Evolutionary conservation across 1,139 yeast genomes (phyloP), one percentile per base, ranked within the genome.

Genomic region (Taphrina populina): DNA sequence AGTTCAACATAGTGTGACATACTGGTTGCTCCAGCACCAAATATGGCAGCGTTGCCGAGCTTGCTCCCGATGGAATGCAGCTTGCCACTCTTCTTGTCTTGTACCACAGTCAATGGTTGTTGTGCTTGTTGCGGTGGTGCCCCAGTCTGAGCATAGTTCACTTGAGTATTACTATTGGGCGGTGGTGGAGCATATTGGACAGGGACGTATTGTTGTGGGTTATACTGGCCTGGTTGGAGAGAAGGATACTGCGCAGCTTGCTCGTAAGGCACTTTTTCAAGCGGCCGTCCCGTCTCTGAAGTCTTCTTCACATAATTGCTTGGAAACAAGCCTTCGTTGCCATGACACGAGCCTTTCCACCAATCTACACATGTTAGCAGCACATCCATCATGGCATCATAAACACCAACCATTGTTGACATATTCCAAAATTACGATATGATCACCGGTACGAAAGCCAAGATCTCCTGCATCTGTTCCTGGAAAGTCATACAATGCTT

Each of bases 21-120:
- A 43, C 47, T 29, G 4, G 96, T 84, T 37, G 97, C 96, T 75
- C 98, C 98, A 19, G 96, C 97, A 70, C 97, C 97, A 64, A 88
- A 90, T 59, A 90, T 81, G 26, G 95, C 95, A 4, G 96, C 96
- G 64, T 88, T 83, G 55, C 96, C 96, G 56, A 90, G 73, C 70
- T 86, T 84, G 58, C 86, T 76, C 17, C 96, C 96, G 64, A 87
- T 80, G 8, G 34, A 26, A 15, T 39, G 44, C 67, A 78, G 83
- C 69, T 79, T 81, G 56, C 84, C 67, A 7, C 73, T 76, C 5
- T 72, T 72, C 29, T 66, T 64, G 21, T 59, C 61, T 11, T 59
- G 64, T 33, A 65, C 63, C 23, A 64, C 64, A 30, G 59, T 59
- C 19, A 62, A 62, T 37, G 65, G 68, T 26, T 60, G 66, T 52